phyloP scores from a whole-genome alignment of 305 asterid species.

The Withania somnifera region DNA sequence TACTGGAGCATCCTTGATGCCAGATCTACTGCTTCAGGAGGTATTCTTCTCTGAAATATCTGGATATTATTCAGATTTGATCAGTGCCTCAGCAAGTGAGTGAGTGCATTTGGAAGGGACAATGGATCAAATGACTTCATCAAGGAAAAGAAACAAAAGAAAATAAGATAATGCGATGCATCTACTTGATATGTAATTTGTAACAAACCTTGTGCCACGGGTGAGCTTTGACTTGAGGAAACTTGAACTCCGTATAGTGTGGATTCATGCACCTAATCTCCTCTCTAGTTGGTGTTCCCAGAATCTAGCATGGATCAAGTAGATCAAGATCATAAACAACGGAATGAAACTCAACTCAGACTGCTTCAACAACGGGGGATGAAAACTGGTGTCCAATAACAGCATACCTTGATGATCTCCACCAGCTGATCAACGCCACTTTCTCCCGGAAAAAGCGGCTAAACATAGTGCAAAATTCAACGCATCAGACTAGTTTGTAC shows the following conservation, averaged over 20 bases:
- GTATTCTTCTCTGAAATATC: conserved; percentile 58
- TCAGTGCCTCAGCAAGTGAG: neutral
- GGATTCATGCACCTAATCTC: conserved; percentile 80
- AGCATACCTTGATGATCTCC: conserved; percentile 58
- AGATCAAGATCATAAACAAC: neutral
- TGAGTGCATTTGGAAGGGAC: neutral
- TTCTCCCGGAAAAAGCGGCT: conserved; percentile 82
- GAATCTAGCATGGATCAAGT: conserved; percentile 24
- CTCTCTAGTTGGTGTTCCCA: conserved; percentile 78
- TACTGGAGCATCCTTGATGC: conserved; percentile 61
- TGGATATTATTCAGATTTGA: conserved; percentile 7
- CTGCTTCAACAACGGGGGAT: neutral
- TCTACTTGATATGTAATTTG: neutral
- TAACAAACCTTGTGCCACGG: conserved; percentile 71
- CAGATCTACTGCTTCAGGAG: conserved; percentile 66
- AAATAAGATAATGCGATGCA: neutral
- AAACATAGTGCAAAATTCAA: conserved; percentile 10
- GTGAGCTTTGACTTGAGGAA: conserved; percentile 63
- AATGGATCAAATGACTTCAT: neutral
- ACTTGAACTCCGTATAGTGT: conserved; percentile 56
- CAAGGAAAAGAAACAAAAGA: neutral
- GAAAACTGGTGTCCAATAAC: neutral
- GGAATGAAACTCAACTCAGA: neutral
- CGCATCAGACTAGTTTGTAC: conserved; percentile 1
- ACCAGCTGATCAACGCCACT: conserved; percentile 76